These are phyloP conservation scores for Candida anutae DNA, from an alignment of 1,139 yeast species.

Conservation along the genomic window DNA sequence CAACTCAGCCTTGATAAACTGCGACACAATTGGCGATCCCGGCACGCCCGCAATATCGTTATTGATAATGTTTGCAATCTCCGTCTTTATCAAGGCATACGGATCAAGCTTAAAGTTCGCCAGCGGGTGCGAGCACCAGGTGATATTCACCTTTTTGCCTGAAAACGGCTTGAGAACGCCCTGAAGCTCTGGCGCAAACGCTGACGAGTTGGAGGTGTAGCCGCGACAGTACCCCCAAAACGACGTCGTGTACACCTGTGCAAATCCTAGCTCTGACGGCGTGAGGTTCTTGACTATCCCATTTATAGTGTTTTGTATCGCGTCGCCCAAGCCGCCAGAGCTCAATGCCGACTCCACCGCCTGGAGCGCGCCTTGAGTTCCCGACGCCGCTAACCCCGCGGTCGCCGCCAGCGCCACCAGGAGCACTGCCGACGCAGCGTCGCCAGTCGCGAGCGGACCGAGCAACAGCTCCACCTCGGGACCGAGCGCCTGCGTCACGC, in stretches of 20 bases:
- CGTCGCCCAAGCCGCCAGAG: constrained; percentile 32
- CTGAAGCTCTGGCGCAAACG: constrained; percentile 7
- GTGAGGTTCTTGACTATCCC: constrained; percentile 9
- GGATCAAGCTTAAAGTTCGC: constrained; percentile 49
- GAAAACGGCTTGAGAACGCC: constrained; percentile 17
- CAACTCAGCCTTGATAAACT: constrained; percentile 17
- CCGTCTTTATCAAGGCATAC: constrained; percentile 34
- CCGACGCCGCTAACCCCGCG: constrained; percentile 1
- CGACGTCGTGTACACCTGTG: constrained; percentile 57
- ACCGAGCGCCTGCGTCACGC: background rate
- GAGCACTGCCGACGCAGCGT: constrained; percentile 1
- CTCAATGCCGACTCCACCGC: constrained; percentile 23
- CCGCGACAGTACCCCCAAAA: constrained; percentile 76
- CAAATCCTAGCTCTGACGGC: constrained; percentile 37
- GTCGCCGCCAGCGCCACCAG: constrained; percentile 3
- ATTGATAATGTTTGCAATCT: constrained; percentile 24
- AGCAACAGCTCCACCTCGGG: background rate
- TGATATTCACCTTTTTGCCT: constrained; percentile 32
- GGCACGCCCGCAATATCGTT: constrained; percentile 15
- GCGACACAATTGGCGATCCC: constrained; percentile 9
- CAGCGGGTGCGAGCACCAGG: constrained; percentile 49
- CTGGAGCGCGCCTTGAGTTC: background rate
- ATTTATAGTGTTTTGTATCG: constrained; percentile 29
- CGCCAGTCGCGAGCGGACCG: constrained; percentile 1
- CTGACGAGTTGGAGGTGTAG: constrained; percentile 8